A percentile compares a stretch with the other conserved stretches of the same genome.
phyloP scores from a whole-genome alignment of 805 yeast genomes.

The Candida odintsovae region DNA sequence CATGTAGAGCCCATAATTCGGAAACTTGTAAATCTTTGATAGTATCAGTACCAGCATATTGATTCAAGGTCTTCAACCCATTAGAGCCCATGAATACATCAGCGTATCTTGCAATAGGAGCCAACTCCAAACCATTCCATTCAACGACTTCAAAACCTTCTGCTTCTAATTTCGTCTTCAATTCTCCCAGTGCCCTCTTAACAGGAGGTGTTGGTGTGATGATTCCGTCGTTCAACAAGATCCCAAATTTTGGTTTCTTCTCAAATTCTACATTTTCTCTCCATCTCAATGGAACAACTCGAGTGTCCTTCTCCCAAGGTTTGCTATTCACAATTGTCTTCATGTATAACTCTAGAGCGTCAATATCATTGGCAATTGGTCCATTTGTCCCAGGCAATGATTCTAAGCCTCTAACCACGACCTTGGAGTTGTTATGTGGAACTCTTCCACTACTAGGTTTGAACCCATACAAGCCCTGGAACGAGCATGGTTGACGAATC shows the following conservation, averaged over 20 bases:
- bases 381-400: conserved; percentile 39
- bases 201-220: conserved; percentile 54
- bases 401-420: conserved; percentile 31
- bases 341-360: conserved; percentile 28
- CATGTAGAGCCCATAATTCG: conserved; percentile 37
- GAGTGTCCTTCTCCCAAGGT: conserved; percentile 38
- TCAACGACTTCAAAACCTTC: conserved; percentile 40
- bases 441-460: conserved; percentile 39
- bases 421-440: conserved; percentile 30
- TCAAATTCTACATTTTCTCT: conserved; percentile 19
- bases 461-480: conserved; percentile 34
- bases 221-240: conserved; percentile 34
- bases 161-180: conserved; percentile 18
- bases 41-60: conserved; percentile 27
- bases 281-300: conserved; percentile 34
- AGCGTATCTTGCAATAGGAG: conserved; percentile 14
- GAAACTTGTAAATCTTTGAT: conserved; percentile 32
- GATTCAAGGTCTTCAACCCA: conserved; percentile 4
- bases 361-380: conserved; percentile 32
- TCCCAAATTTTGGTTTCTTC: conserved; percentile 30
- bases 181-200: conserved; percentile 35
- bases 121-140: conserved; percentile 29
- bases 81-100: conserved; percentile 26
- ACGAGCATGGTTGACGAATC: conserved; percentile 41
- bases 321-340: conserved; percentile 23